phyloP scores from a whole-genome alignment of 23 red algal species.

The Chondrus crispus region DNA sequence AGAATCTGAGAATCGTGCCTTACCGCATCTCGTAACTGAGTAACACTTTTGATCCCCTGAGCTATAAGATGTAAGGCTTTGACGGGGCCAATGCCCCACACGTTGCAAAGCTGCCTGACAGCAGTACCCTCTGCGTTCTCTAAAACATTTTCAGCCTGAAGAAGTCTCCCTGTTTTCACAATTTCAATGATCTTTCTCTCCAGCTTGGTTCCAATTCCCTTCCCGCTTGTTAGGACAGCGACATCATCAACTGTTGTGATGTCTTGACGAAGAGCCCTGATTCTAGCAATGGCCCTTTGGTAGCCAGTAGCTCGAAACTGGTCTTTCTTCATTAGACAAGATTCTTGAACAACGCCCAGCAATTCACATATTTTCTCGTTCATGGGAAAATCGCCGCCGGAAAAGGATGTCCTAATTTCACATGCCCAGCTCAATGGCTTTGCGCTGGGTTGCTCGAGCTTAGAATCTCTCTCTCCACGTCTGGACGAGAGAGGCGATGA shows the following conservation, averaged over 20 bases:
- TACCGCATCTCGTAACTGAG: conserved; percentile 16
- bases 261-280: conserved; percentile 19
- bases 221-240: neutral
- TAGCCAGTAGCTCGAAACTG: conserved; percentile 47
- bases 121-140: conserved; percentile 10
- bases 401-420: conserved; percentile 23
- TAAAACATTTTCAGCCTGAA: conserved; percentile 38
- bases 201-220: conserved; percentile 1
- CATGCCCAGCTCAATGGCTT: conserved; percentile 30
- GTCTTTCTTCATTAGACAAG: conserved; percentile 36
- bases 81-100: conserved; percentile 58
- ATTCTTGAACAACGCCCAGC: conserved; percentile 27
- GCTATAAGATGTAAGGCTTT: conserved; percentile 45
- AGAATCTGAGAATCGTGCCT: conserved; percentile 2
- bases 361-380: conserved; percentile 49
- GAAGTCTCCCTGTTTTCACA: conserved; percentile 34
- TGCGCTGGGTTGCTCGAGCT: neutral
- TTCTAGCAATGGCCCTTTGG: conserved; percentile 50
- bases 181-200: conserved; percentile 46
- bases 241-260: conserved; percentile 32
- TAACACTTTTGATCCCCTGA: conserved; percentile 15
- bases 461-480: no score
- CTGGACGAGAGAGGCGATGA: no score
- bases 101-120: conserved; percentile 15
- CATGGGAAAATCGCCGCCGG: conserved; percentile 11